Conservation (phyloP, 1,284 basidiomycete species). For the Sanghuangporus baumii region DNA sequence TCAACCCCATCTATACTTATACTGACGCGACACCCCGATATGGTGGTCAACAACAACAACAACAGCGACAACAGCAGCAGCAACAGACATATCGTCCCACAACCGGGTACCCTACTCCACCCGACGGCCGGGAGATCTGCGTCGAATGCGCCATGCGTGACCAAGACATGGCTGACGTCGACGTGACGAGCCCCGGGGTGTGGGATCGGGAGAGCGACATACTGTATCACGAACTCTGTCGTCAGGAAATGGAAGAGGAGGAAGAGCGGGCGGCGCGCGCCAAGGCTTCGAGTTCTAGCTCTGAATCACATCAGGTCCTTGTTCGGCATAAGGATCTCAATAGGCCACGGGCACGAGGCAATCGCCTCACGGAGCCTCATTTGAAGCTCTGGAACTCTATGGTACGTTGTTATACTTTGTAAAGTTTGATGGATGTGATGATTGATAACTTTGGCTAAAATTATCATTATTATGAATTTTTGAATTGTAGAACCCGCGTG, state of each 20-base stretch:
- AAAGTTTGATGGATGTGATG: constrained; percentile 9
- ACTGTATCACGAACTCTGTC: constrained; percentile 73
- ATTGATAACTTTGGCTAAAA: neutral
- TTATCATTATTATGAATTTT: neutral
- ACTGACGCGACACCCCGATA: constrained; percentile 2
- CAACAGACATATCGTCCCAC: neutral
- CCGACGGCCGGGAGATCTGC: constrained; percentile 72
- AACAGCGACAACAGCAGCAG: neutral
- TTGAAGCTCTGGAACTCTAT: constrained; percentile 85
- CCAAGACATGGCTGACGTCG: constrained; percentile 95
- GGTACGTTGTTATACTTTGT: constrained; percentile 41
- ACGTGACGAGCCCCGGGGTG: constrained; percentile 78
- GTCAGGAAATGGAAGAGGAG: constrained; percentile 21
- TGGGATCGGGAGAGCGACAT: constrained; percentile 93
- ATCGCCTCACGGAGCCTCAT: constrained; percentile 70
- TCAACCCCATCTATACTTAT: constrained; percentile 50
- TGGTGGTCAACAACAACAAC: neutral
- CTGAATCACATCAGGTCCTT: constrained; percentile 26
- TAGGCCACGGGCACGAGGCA: constrained; percentile 60
- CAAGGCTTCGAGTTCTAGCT: constrained; percentile 12
- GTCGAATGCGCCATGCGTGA: constrained; percentile 99
- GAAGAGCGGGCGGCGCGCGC: constrained; percentile 4
- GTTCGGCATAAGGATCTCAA: constrained; percentile 41
- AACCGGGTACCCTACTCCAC: neutral
- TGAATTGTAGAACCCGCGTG: constrained; percentile 64